These are phyloP conservation scores for Carex parvula DNA, from an alignment of 176 grass and related monocot species.

Conservation along the genomic window DNA sequence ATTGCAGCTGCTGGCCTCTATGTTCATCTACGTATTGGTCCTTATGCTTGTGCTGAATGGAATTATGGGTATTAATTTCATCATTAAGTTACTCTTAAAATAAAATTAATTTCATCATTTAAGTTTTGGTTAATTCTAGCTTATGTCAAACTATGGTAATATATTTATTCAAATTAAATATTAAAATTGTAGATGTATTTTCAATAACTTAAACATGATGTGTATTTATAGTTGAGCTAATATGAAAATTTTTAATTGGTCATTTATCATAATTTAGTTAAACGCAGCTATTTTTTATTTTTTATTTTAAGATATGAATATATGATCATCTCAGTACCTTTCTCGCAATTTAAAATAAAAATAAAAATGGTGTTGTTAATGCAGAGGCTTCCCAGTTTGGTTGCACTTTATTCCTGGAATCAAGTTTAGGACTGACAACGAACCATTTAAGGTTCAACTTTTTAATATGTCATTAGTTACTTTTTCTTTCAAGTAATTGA, in stretches of 20 bases:
- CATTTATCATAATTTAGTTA: background rate
- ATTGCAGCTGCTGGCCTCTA: constrained; percentile 87
- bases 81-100: background rate
- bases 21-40: constrained; percentile 93
- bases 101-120: background rate
- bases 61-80: constrained; percentile 71
- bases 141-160: no score
- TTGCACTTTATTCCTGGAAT: constrained; percentile 95
- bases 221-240: no score
- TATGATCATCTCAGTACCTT: background rate
- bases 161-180: no score
- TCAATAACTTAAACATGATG: no score
- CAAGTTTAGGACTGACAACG: constrained; percentile 94
- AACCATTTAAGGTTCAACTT: constrained; percentile 63
- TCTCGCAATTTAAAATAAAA: background rate
- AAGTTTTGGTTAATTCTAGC: background rate
- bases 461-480: background rate
- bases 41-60: constrained; percentile 97
- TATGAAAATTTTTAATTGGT: no score
- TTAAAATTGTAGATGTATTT: no score
- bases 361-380: background rate
- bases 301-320: background rate
- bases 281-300: background rate
- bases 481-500: background rate
- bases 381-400: constrained; percentile 97